These are phyloP conservation scores for Entomortierella lignicola DNA, from an alignment of 192 early-diverging fungal genomes.

Conservation along the genomic window DNA sequence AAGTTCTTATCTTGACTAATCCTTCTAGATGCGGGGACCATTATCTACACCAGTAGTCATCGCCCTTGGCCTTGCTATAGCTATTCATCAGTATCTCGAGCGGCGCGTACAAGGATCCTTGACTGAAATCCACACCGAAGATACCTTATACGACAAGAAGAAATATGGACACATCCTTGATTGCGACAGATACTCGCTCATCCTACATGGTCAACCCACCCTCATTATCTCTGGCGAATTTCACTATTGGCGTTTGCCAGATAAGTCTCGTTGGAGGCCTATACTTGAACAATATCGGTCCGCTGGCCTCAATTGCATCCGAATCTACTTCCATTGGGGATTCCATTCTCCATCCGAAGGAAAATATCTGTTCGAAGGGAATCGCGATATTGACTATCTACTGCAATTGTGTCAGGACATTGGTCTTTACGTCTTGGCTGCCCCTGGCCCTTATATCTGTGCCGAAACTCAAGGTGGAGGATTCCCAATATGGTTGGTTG, in stretches of 20 bases:
- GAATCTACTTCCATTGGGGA: slow-evolving; percentile 93
- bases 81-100: slow-evolving; percentile 27
- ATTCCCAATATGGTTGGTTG: slow-evolving; percentile 83
- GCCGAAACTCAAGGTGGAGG: slow-evolving; percentile 81
- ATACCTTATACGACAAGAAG: slow-evolving; percentile 30
- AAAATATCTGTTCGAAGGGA: slow-evolving; percentile 79
- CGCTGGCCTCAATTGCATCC: slow-evolving; percentile 81
- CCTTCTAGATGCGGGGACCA: neutral
- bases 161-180: slow-evolving; percentile 60
- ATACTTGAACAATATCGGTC: slow-evolving; percentile 79
- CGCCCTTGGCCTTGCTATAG: slow-evolving; percentile 4
- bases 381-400: slow-evolving; percentile 78
- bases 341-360: slow-evolving; percentile 83
- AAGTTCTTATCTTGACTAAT: no score
- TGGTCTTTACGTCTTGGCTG: slow-evolving; percentile 82
- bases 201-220: slow-evolving; percentile 72
- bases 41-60: neutral
- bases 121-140: slow-evolving; percentile 28
- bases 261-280: slow-evolving; percentile 69
- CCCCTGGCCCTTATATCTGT: slow-evolving; percentile 88
- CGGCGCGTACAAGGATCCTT: slow-evolving; percentile 17
- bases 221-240: slow-evolving; percentile 84
- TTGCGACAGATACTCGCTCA: slow-evolving; percentile 78
- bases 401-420: slow-evolving; percentile 79
- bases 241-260: slow-evolving; percentile 89